A percentile compares a stretch with the other conserved stretches of the same genome.
Conservation (phyloP, 2,329 filamentous ascomycete species). For the Trichoderma sp. region DNA sequence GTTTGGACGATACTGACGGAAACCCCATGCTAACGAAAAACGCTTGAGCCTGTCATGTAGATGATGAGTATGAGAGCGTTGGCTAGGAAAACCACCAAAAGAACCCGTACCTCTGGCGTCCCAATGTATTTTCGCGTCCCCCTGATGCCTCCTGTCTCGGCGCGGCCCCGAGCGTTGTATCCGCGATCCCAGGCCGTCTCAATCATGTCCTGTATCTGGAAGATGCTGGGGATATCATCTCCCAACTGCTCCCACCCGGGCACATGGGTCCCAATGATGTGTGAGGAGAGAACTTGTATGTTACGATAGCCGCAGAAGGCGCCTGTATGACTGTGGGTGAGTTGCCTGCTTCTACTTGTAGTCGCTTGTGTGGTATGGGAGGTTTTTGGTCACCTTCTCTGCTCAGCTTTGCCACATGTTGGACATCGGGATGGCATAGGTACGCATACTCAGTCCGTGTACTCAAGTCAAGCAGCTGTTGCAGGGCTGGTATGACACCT, state of each 20-base stretch:
- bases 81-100: too few relatives aligned
- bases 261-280: constrained; percentile 59
- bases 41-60: constrained; percentile 64
- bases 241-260: constrained; percentile 60
- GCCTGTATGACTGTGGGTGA: constrained; percentile 44
- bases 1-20: constrained; percentile 43
- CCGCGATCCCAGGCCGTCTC: constrained; percentile 85
- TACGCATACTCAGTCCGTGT: constrained; percentile 64
- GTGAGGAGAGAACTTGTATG: constrained; percentile 86
- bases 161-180: constrained; percentile 69
- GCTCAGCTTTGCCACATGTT: constrained; percentile 79
- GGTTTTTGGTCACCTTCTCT: constrained; percentile 54
- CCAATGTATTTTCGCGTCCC: constrained; percentile 96
- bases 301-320: constrained; percentile 95
- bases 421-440: constrained; percentile 70
- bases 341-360: neutral
- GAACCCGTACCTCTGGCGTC: constrained; percentile 68
- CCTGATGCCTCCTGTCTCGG: constrained; percentile 81
- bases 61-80: neutral
- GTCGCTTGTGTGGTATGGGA: neutral
- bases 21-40: constrained; percentile 70
- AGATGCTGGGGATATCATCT: constrained; percentile 66
- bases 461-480: constrained; percentile 63
- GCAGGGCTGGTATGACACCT: constrained; percentile 60
- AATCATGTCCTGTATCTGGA: constrained; percentile 81